phyloP scores from a whole-genome alignment of 2,329 filamentous ascomycete genomes.

The Corynespora cassiicola region DNA sequence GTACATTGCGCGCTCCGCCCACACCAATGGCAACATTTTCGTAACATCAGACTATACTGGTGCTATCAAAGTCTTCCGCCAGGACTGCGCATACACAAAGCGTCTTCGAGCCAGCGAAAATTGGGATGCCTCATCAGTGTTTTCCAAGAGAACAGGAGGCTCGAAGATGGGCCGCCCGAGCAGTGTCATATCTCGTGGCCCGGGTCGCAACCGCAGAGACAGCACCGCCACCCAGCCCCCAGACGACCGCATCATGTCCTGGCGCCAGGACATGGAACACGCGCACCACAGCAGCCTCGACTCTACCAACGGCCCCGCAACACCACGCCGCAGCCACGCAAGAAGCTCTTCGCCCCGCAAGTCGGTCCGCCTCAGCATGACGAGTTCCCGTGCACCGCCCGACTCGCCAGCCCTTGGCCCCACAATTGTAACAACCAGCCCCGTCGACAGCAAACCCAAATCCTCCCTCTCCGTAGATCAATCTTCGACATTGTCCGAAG shows the following conservation, averaged over 20 bases:
- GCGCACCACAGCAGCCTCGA: conserved; percentile 60
- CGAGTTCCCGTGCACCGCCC: conserved; percentile 16
- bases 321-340: conserved; percentile 26
- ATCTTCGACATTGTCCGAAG: not conserved
- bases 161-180: conserved; percentile 59
- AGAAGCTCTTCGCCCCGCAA: conserved; percentile 59
- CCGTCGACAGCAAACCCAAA: conserved; percentile 22
- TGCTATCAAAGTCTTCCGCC: conserved; percentile 90
- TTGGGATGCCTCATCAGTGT: conserved; percentile 79
- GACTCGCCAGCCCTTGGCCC: conserved; percentile 28
- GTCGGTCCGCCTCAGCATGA: conserved; percentile 31
- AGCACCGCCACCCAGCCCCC: conserved; percentile 57
- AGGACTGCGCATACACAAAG: conserved; percentile 88
- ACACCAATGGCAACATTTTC: conserved; percentile 86
- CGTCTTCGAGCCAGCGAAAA: conserved; percentile 67
- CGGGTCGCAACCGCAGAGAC: conserved; percentile 54
- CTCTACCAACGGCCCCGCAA: conserved; percentile 30
- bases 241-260: conserved; percentile 83
- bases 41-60: conserved; percentile 89
- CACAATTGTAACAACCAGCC: conserved; percentile 13
- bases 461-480: not conserved
- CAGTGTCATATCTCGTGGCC: conserved; percentile 64
- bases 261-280: conserved; percentile 81
- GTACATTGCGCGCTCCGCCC: conserved; percentile 77
- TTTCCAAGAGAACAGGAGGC: conserved; percentile 73